Evolutionary conservation across 1,139 yeast species (phyloP).

Genomic region (Yamadazyma sp.): DNA sequence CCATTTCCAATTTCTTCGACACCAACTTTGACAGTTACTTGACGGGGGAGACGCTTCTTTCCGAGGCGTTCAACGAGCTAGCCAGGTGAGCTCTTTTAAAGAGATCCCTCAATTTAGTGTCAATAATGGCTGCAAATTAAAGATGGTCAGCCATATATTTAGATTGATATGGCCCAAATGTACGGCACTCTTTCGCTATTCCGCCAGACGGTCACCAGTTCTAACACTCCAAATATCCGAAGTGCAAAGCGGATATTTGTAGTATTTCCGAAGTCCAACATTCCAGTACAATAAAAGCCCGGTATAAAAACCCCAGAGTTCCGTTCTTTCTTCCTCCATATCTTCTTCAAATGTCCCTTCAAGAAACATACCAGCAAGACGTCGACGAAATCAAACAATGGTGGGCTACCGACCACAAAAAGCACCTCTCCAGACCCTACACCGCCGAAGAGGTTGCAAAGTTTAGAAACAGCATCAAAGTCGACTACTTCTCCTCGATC

Average conservation of each 20-base stretch:
- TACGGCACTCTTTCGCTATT: too few relatives aligned
- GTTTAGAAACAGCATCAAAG: conserved; percentile 50
- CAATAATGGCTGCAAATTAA: not conserved
- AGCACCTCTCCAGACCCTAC: conserved; percentile 52
- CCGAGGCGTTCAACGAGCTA: not conserved
- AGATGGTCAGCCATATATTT: too few relatives aligned
- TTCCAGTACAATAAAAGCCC: not conserved
- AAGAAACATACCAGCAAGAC: conserved; percentile 10
- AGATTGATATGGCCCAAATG: too few relatives aligned
- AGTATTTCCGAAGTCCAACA: not conserved
- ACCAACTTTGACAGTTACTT: conserved; percentile 1
- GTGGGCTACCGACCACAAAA: conserved; percentile 53
- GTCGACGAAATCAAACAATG: conserved; percentile 25
- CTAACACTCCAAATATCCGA: too few relatives aligned
- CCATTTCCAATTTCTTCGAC: conserved; percentile 1
- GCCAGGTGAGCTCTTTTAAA: not conserved
- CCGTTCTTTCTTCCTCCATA: too few relatives aligned
- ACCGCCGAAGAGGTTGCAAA: conserved; percentile 52
- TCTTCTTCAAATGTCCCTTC: conserved; percentile 9
- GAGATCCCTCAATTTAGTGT: too few relatives aligned
- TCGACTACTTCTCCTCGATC: conserved; percentile 49
- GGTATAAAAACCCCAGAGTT: not conserved
- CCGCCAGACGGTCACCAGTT: too few relatives aligned
- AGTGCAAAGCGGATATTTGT: not conserved
- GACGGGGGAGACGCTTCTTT: not conserved